These are phyloP conservation scores for Yamadazyma siamensis DNA, from an alignment of 1,139 yeast genomes.

Conservation along the genomic window DNA sequence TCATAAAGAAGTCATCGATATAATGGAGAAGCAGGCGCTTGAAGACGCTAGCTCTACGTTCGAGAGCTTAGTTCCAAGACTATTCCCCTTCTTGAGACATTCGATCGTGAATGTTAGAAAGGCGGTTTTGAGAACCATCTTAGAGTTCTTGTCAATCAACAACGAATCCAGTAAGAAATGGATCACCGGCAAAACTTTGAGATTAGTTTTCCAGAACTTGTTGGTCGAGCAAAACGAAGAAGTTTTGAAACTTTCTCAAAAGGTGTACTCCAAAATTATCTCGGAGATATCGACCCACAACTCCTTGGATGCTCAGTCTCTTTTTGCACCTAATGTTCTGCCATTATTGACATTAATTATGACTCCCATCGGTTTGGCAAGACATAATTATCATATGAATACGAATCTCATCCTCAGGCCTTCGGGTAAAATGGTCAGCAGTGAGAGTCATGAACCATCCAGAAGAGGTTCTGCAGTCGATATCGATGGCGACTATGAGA, in stretches of 20 bases:
- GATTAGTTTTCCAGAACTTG: conserved; percentile 82
- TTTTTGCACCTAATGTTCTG: conserved; percentile 51
- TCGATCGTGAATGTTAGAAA: conserved; percentile 89
- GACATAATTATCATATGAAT: conserved; percentile 86
- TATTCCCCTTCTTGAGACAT: conserved; percentile 91
- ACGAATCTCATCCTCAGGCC: conserved; percentile 72
- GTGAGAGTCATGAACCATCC: conserved; percentile 14
- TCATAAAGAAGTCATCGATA: conserved; percentile 70
- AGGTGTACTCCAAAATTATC: conserved; percentile 60
- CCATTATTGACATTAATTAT: conserved; percentile 69
- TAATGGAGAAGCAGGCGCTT: conserved; percentile 63
- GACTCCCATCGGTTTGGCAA: conserved; percentile 94
- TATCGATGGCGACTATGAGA: conserved; percentile 18
- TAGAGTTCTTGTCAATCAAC: conserved; percentile 70
- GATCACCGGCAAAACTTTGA: conserved; percentile 69
- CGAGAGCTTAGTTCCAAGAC: conserved; percentile 77
- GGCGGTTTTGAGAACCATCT: conserved; percentile 78
- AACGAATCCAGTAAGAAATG: conserved; percentile 68
- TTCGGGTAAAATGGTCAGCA: conserved; percentile 55
- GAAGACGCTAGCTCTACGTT: conserved; percentile 53
- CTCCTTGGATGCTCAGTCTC: conserved; percentile 40
- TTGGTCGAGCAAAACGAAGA: conserved; percentile 83
- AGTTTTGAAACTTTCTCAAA: conserved; percentile 61
- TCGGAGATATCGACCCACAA: conserved; percentile 36
- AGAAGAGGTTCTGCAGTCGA: conserved; percentile 16